Evolutionary conservation across 345 rosid genomes (phyloP).

Genomic region (Balakata baccata): DNA sequence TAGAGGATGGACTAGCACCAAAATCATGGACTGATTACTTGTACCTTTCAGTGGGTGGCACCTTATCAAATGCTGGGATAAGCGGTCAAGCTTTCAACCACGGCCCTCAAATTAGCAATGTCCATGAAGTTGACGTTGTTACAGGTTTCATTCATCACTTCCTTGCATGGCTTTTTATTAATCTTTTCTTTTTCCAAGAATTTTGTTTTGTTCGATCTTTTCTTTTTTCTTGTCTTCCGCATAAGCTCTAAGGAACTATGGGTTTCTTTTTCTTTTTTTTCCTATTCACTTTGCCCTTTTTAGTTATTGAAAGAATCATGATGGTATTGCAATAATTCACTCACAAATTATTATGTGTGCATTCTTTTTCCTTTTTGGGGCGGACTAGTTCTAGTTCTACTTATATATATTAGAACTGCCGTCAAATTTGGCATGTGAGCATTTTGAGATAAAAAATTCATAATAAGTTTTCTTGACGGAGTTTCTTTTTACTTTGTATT

Average conservation of each 20-base stretch:
- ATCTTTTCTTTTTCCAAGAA: too few species aligned
- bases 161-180: slow-evolving; percentile 8
- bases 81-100: slow-evolving; percentile 97
- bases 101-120: slow-evolving; percentile 94
- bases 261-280: background rate
- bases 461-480: background rate
- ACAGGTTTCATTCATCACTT: slow-evolving; percentile 47
- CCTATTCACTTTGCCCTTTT: background rate
- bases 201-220: background rate
- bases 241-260: background rate
- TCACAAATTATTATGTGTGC: too few species aligned
- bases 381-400: too few species aligned
- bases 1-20: slow-evolving; percentile 80
- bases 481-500: too few species aligned
- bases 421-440: too few species aligned
- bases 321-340: background rate
- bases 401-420: too few species aligned
- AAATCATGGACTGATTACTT: slow-evolving; percentile 98
- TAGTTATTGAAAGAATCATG: background rate
- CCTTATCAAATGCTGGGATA: slow-evolving; percentile 93
- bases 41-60: slow-evolving; percentile 94
- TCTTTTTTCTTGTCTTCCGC: background rate
- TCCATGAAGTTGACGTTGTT: slow-evolving; percentile 85
- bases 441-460: background rate
- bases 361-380: too few species aligned